Conservation (phyloP, 129 eudicot species). For the Tagetes patula region DNA sequence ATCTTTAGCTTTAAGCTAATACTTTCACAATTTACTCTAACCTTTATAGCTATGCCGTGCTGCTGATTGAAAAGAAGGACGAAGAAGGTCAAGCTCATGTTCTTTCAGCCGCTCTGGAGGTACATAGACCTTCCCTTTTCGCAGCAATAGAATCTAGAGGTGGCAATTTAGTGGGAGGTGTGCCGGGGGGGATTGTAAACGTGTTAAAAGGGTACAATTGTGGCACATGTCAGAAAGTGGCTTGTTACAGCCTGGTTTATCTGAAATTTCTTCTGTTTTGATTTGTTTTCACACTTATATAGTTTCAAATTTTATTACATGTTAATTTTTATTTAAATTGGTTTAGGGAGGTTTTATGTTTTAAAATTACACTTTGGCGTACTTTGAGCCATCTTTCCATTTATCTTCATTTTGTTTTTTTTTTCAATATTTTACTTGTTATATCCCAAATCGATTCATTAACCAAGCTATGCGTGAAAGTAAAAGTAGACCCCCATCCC, state of each 20-base stretch:
- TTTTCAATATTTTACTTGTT: not conserved
- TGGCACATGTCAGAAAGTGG: not conserved
- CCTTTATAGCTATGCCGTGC: conserved; percentile 74
- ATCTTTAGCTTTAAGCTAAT: conserved; percentile 8
- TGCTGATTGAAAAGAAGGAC: conserved; percentile 85
- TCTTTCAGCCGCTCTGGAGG: conserved; percentile 97
- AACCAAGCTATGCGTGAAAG: not conserved
- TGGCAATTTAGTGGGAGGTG: not conserved
- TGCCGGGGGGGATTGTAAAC: not conserved
- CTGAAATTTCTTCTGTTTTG: not conserved
- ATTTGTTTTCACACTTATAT: too few species aligned
- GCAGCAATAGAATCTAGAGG: not conserved
- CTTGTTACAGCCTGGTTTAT: not conserved
- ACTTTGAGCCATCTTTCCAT: not conserved
- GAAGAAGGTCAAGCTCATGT: conserved; percentile 97
- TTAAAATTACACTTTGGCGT: not conserved
- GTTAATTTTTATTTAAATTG: not conserved
- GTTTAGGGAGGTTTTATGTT: not conserved
- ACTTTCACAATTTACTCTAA: conserved; percentile 13
- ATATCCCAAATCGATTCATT: not conserved
- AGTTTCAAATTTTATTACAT: not conserved
- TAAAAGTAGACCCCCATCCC: not conserved
- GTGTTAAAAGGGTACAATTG: not conserved
- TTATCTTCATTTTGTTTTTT: not conserved
- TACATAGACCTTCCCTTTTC: conserved; percentile 22